phyloP scores from a whole-genome alignment of 345 rosid genomes.

The Eucalyptus polyanthemos region DNA sequence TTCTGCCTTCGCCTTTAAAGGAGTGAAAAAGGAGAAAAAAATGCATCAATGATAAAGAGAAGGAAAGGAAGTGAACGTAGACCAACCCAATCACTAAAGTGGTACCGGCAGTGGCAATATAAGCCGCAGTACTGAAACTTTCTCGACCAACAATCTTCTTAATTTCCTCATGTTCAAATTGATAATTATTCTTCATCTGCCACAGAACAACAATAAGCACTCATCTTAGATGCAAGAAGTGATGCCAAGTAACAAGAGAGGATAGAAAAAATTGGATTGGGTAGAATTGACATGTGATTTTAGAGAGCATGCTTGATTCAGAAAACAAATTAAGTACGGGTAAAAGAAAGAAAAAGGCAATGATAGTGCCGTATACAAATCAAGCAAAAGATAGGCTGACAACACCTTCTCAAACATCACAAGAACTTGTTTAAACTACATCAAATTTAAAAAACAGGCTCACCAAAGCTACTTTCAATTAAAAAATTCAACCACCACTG shows the following conservation, averaged over 20 bases:
- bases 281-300: neutral
- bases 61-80: neutral
- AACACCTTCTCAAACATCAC: neutral
- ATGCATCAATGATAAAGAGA: neutral
- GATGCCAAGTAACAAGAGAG: neutral
- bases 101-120: conserved; percentile 69
- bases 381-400: neutral
- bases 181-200: conserved; percentile 50
- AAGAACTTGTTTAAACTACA: neutral
- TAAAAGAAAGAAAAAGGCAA: neutral
- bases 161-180: conserved; percentile 54
- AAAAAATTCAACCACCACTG: neutral
- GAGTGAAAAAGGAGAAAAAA: neutral
- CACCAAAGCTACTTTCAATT: neutral
- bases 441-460: neutral
- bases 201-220: neutral
- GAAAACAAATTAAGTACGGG: neutral
- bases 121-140: conserved; percentile 29
- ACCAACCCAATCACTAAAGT: conserved; percentile 73
- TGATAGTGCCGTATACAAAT: neutral
- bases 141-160: conserved; percentile 74
- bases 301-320: neutral
- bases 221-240: neutral
- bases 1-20: neutral
- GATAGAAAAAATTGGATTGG: neutral